These are phyloP conservation scores for Coemansia sp. DNA, from an alignment of 192 early-diverging fungal genomes.

Conservation along the genomic window DNA sequence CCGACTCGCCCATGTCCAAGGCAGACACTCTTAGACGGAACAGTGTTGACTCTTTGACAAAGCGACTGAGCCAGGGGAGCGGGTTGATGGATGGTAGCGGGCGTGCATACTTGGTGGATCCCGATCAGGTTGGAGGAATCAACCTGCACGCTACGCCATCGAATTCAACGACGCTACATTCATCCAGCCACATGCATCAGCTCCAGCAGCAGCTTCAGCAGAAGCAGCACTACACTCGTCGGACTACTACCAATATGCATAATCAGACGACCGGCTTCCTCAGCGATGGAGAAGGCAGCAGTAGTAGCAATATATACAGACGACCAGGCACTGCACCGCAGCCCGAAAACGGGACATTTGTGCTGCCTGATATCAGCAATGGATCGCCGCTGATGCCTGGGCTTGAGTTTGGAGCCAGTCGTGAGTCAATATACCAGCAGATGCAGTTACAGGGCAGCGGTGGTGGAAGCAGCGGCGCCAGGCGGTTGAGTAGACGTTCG, in stretches of 20 bases:
- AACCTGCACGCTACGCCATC: conserved; percentile 39
- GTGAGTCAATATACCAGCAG: conserved; percentile 14
- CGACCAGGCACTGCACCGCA: not conserved
- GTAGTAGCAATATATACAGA: too few relatives aligned
- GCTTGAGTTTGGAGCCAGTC: conserved; percentile 29
- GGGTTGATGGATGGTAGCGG: conserved; percentile 10
- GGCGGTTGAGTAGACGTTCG: not conserved
- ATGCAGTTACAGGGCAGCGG: conserved; percentile 8
- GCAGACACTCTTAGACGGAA: conserved; percentile 38
- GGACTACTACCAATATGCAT: not conserved
- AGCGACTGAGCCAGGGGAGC: conserved; percentile 14
- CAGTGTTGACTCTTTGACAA: conserved; percentile 35
- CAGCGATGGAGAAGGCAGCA: conserved; percentile 2
- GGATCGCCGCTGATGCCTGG: conserved; percentile 35
- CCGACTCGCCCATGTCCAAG: conserved; percentile 52
- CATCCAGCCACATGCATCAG: conserved; percentile 29
- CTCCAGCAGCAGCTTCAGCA: conserved; percentile 14
- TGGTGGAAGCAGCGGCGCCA: not conserved
- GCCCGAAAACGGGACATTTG: conserved; percentile 10
- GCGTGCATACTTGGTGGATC: conserved; percentile 44
- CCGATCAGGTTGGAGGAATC: conserved; percentile 23
- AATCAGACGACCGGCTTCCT: conserved; percentile 10
- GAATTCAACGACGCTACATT: conserved; percentile 45
- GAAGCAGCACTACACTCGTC: conserved; percentile 4
- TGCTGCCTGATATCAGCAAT: conserved; percentile 33